A percentile compares a stretch with the other conserved stretches of the same genome.
phyloP scores from a whole-genome alignment of 2,329 filamentous ascomycete species.

The Boeremia exigua region DNA sequence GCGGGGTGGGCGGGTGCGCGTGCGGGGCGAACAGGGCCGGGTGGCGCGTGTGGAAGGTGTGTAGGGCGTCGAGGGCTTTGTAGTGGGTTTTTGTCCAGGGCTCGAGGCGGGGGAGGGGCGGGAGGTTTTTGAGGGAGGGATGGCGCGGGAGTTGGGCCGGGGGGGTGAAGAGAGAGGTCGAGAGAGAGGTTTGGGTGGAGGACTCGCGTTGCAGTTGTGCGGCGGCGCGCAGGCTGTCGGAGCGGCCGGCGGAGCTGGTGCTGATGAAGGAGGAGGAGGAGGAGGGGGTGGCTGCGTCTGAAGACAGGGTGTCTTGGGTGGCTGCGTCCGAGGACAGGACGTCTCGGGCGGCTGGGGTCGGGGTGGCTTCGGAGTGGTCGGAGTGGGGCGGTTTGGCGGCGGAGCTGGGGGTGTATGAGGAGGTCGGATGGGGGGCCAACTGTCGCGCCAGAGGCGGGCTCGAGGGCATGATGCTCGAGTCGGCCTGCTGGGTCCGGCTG shows the following conservation, averaged over 20 bases:
- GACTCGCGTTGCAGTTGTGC: constrained; percentile 13
- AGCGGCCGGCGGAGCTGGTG: constrained; percentile 15
- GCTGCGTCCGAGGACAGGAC: too few relatives aligned
- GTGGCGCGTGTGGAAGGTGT: constrained; percentile 39
- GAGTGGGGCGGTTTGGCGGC: neutral
- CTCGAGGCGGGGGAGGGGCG: constrained; percentile 41
- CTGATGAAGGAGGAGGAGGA: constrained; percentile 12
- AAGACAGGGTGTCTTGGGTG: too few relatives aligned
- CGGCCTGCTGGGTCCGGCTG: constrained; percentile 30
- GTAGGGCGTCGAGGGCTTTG: constrained; percentile 46
- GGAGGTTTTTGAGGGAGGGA: constrained; percentile 33
- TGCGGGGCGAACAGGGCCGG: constrained; percentile 39
- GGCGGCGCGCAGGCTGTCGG: constrained; percentile 7
- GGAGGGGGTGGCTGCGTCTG: too few relatives aligned
- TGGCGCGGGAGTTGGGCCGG: constrained; percentile 15
- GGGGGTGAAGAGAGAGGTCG: too few relatives aligned
- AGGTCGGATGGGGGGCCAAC: too few relatives aligned
- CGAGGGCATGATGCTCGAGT: constrained; percentile 25
- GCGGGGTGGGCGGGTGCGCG: constrained; percentile 16
- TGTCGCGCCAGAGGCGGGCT: constrained; percentile 33
- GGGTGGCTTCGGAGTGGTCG: constrained; percentile 7
- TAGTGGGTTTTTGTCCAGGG: constrained; percentile 52
- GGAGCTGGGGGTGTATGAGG: constrained; percentile 18
- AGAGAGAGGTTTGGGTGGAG: too few relatives aligned
- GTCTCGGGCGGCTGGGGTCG: constrained; percentile 22